phyloP scores from a whole-genome alignment of 306 rosid species.

The Prosopis cineraria region DNA sequence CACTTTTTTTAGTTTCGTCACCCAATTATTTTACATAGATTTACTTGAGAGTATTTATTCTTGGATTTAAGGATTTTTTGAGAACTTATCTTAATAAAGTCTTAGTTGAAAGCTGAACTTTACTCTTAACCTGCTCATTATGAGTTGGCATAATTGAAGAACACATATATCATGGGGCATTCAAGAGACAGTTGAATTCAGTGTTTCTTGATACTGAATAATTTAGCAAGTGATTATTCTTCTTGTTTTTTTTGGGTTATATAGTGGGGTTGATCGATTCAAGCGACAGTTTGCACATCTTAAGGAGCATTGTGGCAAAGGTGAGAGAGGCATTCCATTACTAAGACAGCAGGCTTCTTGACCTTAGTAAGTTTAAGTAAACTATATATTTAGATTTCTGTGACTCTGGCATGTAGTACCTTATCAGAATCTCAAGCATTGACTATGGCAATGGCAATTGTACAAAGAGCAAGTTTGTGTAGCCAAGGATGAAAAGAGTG shows the following conservation, averaged over 20 bases:
- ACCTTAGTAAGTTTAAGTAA: slow-evolving; percentile 64
- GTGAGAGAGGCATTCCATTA: slow-evolving; percentile 71
- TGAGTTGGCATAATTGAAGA: neutral
- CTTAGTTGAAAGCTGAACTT: neutral
- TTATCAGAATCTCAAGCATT: neutral
- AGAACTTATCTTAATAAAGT: neutral
- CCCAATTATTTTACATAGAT: neutral
- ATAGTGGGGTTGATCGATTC: slow-evolving; percentile 97
- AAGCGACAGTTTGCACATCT: slow-evolving; percentile 98
- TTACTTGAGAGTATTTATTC: neutral
- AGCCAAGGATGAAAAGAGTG: slow-evolving; percentile 58
- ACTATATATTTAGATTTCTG: neutral
- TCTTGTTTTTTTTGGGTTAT: slow-evolving; percentile 29
- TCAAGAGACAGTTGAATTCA: neutral
- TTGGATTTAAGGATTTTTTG: neutral
- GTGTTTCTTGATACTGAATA: neutral
- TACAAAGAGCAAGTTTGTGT: slow-evolving; percentile 78
- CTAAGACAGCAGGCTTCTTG: slow-evolving; percentile 92
- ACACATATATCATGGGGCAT: neutral
- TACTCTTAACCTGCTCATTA: neutral
- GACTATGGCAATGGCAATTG: slow-evolving; percentile 9
- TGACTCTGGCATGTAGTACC: slow-evolving; percentile 5
- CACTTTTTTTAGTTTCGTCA: neutral
- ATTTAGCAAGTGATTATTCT: slow-evolving; percentile 27
- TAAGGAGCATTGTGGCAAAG: slow-evolving; percentile 82